A percentile compares a stretch with the other conserved stretches of the same genome.
Conservation (phyloP, 2,329 filamentous ascomycete species). For the Bipolaris gigantea region DNA sequence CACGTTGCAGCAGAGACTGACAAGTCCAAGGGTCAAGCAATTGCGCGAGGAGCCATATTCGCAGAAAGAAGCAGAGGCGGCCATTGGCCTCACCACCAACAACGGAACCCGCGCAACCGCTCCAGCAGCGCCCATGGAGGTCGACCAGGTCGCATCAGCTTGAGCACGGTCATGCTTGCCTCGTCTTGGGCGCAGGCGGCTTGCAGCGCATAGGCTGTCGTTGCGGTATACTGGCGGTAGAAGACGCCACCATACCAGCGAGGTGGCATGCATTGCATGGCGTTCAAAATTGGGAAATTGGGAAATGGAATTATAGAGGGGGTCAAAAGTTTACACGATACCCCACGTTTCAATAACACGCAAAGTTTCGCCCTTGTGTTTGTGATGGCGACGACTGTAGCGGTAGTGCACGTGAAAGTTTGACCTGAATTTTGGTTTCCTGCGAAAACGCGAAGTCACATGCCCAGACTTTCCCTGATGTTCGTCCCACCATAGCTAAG, state of each 20-base stretch:
- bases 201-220: no score
- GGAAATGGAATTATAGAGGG: conserved; percentile 26
- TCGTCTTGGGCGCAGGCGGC: no score
- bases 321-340: conserved; percentile 38
- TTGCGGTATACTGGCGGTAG: no score
- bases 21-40: conserved; percentile 67
- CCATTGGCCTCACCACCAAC: conserved; percentile 70
- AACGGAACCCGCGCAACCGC: conserved; percentile 56
- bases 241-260: background rate
- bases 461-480: background rate
- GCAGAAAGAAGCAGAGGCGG: conserved; percentile 83
- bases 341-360: conserved; percentile 21
- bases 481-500: background rate
- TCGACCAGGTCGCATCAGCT: conserved; percentile 29
- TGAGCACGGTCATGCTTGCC: conserved; percentile 5
- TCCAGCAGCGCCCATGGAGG: conserved; percentile 37
- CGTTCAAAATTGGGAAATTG: conserved; percentile 33
- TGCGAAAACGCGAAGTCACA: background rate
- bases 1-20: conserved; percentile 13
- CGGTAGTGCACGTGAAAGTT: background rate
- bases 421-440: background rate
- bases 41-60: conserved; percentile 83
- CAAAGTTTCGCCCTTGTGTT: background rate
- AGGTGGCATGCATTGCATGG: conserved; percentile 35
- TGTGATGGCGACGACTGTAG: background rate